Base-by-base conservation (phyloP, 2,329 filamentous ascomycete species). In the Pseudocercospora eumusae region DNA sequence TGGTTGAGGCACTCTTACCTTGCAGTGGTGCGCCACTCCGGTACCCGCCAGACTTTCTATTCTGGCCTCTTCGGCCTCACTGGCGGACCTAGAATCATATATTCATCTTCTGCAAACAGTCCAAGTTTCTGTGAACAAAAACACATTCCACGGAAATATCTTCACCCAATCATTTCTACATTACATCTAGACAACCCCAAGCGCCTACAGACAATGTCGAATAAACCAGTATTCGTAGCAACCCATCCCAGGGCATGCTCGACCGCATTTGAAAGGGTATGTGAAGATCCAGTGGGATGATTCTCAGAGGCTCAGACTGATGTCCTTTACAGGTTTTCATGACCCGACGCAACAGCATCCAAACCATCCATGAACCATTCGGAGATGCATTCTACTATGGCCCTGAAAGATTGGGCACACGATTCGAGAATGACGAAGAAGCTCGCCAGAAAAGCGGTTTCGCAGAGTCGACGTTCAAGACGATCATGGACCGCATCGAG, bases 351-450 rank as follows among this genome's bases (percentile, higher is more conserved):
- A 88, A 96, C 73, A 87, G 83, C 58, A 84, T 98, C 63, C 83
- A 88, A 71, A 96, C 91, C 75, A 83, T 95, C 70, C 95, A 98
- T 77, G 95, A 99, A 80, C 95, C 95, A 4, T 98, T 98, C 78
- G 93, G 93, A 58, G 95, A 98, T 78, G 90, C 93, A 64, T 98
- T 93, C 75, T 98, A 98, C 80, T 98, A 89, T 74, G 93, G 95
- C 57, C 93, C 93, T 6, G 95, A 99, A 79, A 85, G 91, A 69
- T 83, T 98, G 69, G 88, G 90, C 72, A 80, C 85, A 57, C 86
- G 95, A 71, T 99, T 91, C 74, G 88, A 88, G 72, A 75, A 89
- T 49, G 90, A 96, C 68, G 81, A 84, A 70, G 74, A 80, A 64
- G 76, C 75, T 52, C 75, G 80, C 62, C 66, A 75, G 49, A 74